Conservation (phyloP, 768 basidiomycete genomes). For the Lactifluus pinguis region DNA sequence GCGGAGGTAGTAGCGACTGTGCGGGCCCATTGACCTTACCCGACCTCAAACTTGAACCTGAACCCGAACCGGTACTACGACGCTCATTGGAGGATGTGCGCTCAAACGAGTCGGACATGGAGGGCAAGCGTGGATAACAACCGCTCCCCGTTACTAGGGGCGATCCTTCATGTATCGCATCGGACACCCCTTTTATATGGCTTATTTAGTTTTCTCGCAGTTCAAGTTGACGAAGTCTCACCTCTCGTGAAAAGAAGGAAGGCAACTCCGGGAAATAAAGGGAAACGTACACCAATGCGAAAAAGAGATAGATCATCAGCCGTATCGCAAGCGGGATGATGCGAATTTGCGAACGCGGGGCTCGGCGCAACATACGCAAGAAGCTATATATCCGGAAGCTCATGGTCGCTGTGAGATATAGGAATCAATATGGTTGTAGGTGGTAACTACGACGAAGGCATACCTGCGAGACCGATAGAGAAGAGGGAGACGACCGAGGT, state of each 20-base stretch:
- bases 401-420: neutral
- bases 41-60: neutral
- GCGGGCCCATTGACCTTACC: conserved; percentile 11
- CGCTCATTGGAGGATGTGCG: neutral
- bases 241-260: neutral
- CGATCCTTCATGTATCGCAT: no score
- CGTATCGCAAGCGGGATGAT: neutral
- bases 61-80: neutral
- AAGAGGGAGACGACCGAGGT: neutral
- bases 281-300: neutral
- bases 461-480: neutral
- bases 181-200: no score
- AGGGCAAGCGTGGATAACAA: no score
- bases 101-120: conserved; percentile 9
- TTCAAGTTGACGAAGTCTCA: no score
- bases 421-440: neutral
- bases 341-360: neutral
- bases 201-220: no score
- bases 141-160: no score
- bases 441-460: neutral
- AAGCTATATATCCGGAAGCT: neutral
- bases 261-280: neutral
- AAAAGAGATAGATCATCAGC: conserved; percentile 1
- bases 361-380: neutral
- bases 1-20: conserved; percentile 31